Base-by-base conservation (phyloP, 305 asterid genomes). In the Fraxinus angustifolia region DNA sequence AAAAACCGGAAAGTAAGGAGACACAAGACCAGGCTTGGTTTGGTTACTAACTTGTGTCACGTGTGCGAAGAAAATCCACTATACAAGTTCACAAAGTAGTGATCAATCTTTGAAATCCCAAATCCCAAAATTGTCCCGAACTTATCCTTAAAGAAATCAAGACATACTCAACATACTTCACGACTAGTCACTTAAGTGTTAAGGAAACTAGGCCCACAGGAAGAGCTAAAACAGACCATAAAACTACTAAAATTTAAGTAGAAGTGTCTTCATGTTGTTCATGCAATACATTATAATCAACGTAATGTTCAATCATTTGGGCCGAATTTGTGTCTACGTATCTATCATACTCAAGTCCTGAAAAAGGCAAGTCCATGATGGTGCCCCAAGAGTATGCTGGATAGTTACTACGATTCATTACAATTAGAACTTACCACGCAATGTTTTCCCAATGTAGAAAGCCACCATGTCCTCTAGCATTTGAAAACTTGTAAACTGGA, bases 401-500 rank as follows among this genome's bases (percentile, higher is more conserved):
- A 58, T 70, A 79, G 60, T 30, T 50, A 53, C 26, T 28, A 30
- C 16, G 40, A 53, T 81, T 6, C 28, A 78, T 78, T 16, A 67
- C n/a, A 77, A 33, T 35, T 67, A 58, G 79, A 71, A 79, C 88
- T 88, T 86, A 93, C 96, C 93, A 90, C 23, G 83, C 91, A 76
- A 89, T 84, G 81, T 91, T 83, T 34, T 87, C 87, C 97, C 95
- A 93, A 53, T 89, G 97, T 80, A 92, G 91, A 85, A 90, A 92
- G 83, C 96, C 96, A 10, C 98, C 97, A 16, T 92, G 97, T 38
- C 98, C 98, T 91, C 97, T 90, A 74, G 96, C 90, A 85, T 91
- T 90, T 58, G 96, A 80, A 83, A 94, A 94, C 87, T 87, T 89
- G 89, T 94, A 94, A 83, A 85, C 78, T 60, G 98, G 97, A 70